Conservation (phyloP, 305 asterid species). For the Solanum hybrid region DNA sequence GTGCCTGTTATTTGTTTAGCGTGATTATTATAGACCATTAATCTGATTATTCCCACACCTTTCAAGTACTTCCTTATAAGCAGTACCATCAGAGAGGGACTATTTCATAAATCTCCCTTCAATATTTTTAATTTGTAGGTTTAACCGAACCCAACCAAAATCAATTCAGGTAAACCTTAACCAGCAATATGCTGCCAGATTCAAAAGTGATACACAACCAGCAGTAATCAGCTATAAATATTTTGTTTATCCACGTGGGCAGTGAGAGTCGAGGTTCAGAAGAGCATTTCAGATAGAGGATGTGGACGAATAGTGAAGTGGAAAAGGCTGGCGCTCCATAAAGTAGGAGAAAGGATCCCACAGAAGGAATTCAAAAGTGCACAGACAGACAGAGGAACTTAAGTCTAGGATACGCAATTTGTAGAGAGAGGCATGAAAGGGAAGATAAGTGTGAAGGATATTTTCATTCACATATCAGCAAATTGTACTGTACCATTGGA, state of each 20-base stretch:
- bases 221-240: neutral
- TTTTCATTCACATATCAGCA: neutral
- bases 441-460: neutral
- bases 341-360: neutral
- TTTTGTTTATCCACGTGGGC: neutral
- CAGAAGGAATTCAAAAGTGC: neutral
- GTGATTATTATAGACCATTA: neutral
- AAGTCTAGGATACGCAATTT: neutral
- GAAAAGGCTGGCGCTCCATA: neutral
- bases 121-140: too few relatives aligned
- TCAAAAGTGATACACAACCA: neutral
- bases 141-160: neutral
- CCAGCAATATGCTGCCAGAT: neutral
- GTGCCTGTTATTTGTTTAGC: neutral
- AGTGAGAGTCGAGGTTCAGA: neutral
- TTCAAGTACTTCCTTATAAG: neutral
- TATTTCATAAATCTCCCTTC: neutral
- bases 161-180: neutral
- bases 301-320: neutral
- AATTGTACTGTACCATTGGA: constrained; percentile 39
- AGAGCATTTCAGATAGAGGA: neutral
- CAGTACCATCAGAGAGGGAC: neutral
- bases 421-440: neutral
- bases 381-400: neutral
- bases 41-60: neutral